Percentiles rank a stretch among this genome's conserved stretches.
These are phyloP conservation scores for Brassica carinata DNA, from an alignment of 345 rosid species.

Conservation along the genomic window DNA sequence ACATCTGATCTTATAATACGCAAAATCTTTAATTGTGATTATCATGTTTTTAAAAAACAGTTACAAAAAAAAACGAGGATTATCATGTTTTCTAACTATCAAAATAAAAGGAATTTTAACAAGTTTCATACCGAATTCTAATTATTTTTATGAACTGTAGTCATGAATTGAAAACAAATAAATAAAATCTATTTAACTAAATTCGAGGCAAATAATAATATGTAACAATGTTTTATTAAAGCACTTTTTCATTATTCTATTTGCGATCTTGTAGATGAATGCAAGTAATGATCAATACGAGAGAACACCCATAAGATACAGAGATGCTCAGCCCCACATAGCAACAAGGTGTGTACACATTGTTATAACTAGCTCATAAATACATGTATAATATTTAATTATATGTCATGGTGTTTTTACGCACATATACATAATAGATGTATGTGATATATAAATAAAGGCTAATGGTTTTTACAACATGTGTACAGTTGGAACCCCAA, in stretches of 20 bases:
- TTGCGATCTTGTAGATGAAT: constrained; percentile 62
- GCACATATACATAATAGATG: background rate
- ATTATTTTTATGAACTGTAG: background rate
- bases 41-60: background rate
- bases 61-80: background rate
- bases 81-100: background rate
- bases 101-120: background rate
- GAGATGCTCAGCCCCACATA: constrained; percentile 55
- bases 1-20: background rate
- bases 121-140: background rate
- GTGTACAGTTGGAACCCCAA: constrained; percentile 66
- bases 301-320: constrained; percentile 60
- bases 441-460: background rate
- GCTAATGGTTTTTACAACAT: constrained; percentile 15
- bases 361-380: background rate
- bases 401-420: background rate
- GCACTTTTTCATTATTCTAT: background rate
- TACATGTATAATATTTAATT: background rate
- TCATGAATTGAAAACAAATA: background rate
- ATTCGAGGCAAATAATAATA: background rate
- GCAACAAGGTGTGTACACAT: constrained; percentile 52
- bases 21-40: background rate
- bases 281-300: constrained; percentile 54
- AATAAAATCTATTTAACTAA: background rate
- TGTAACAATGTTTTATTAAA: background rate